Evolutionary conservation across 768 basidiomycete species (phyloP), one percentile per base, ranked within the genome.

Genomic region (Panaeolus papilionaceus): DNA sequence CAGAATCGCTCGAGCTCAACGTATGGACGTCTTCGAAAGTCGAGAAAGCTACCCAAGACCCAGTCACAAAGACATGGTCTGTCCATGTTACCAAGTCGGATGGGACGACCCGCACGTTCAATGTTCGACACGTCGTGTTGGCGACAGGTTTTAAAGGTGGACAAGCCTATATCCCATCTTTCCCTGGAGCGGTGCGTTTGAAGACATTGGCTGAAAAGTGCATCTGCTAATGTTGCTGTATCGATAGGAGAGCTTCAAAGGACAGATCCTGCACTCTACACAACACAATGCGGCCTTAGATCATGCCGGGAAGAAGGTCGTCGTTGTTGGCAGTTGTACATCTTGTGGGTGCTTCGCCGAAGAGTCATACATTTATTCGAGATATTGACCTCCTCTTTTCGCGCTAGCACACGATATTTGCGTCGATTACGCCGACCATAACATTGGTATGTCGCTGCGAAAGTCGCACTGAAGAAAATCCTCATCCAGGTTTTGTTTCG

Each of bases 271-370:
- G 16, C 92, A 93, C 74, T 91, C 90, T 0, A 81, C 76, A 5
- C 73, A 82, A 33, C 87, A 92, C 75, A 81, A 83, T 45, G 79
- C 75, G n/a, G 88, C 89, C 0, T 76, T 79, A 11, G 87, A 88
- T 45, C 88, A 88, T 70, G 54, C 74, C 1, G 92, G 90, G 14
- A 92, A 92, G 79, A 93, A 89, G 72, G 90, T 92, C 0, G 81
- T 89, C 3, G 86, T 93, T 2, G 78, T 93, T 4, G 92, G 92
- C 1, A 83, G 90, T 14, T 87, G 87, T 64, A 90, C 89, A 11
- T 89, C 89, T 20, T 81, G 82, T 81, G 47, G 33, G 71, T 33
- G 16, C 20, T 1, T 26, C 4, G 20, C 6, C 3, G 44, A 6
- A 4, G 16, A 16, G n/a, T 3, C 85, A 84, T 38, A 2, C 33